phyloP scores from a whole-genome alignment of 2,329 filamentous ascomycete genomes.

The Trichoderma breve region DNA sequence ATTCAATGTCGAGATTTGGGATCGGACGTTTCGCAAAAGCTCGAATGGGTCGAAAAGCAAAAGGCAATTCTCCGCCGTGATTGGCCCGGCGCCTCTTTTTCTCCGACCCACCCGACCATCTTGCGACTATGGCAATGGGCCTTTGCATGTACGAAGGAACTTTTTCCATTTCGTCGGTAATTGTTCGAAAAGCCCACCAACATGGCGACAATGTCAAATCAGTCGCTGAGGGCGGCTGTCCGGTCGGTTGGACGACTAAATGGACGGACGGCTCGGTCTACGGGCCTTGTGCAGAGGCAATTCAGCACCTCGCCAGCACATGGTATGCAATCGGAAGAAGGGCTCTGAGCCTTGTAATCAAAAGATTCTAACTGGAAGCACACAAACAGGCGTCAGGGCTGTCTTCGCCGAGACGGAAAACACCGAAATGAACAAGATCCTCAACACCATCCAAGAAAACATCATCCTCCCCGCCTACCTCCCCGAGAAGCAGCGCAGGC shows the following conservation, averaged over 20 bases:
- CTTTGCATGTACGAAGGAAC: conserved; percentile 16
- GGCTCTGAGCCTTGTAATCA: background rate
- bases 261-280: background rate
- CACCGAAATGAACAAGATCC: conserved; percentile 50
- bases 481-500: conserved; percentile 49
- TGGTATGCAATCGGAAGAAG: conserved; percentile 27
- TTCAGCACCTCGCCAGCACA: conserved; percentile 34
- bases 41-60: conserved; percentile 18
- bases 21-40: conserved; percentile 21
- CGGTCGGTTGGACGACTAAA: conserved; percentile 26
- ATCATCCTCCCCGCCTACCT: conserved; percentile 64
- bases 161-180: conserved; percentile 19
- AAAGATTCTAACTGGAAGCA: conserved; percentile 15
- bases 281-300: conserved; percentile 19
- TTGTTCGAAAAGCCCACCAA: background rate
- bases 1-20: background rate
- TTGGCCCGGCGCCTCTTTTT: conserved; percentile 38
- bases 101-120: conserved; percentile 28
- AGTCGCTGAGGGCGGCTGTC: conserved; percentile 28
- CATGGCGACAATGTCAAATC: conserved; percentile 22
- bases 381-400: conserved; percentile 33
- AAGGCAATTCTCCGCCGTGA: conserved; percentile 40
- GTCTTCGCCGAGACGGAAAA: conserved; percentile 54
- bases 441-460: conserved; percentile 54
- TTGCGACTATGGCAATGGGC: conserved; percentile 1